Evolutionary conservation across 1,139 yeast species (phyloP).

Genomic region (Yamadazyma mexicana): DNA sequence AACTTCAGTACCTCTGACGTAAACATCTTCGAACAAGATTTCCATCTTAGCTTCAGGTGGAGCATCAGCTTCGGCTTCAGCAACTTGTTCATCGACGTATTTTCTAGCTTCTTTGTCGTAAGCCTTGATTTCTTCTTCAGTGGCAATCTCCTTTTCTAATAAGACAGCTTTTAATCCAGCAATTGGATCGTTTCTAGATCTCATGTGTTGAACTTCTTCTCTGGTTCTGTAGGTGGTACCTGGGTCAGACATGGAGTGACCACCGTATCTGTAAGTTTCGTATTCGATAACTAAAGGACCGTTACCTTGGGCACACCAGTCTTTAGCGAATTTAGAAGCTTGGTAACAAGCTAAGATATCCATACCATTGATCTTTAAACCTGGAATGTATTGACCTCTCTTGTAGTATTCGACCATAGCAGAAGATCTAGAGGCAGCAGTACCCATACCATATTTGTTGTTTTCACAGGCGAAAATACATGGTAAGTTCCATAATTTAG

Average conservation of each 20-base stretch:
- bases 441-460: constrained; percentile 99
- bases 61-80: constrained; percentile 89
- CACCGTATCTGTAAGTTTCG: constrained; percentile 99
- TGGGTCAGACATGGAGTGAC: constrained; percentile 99
- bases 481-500: constrained; percentile 97
- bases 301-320: constrained; percentile 90
- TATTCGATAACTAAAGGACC: constrained; percentile 96
- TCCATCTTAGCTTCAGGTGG: constrained; percentile 96
- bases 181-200: constrained; percentile 97
- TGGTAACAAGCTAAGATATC: constrained; percentile 93
- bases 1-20: constrained; percentile 91
- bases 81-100: constrained; percentile 91
- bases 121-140: constrained; percentile 91
- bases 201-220: constrained; percentile 99
- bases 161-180: constrained; percentile 90
- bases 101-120: constrained; percentile 96
- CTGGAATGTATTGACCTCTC: constrained; percentile 99
- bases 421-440: constrained; percentile 93
- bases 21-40: constrained; percentile 93
- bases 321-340: constrained; percentile 96
- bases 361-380: constrained; percentile 98
- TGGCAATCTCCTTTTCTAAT: constrained; percentile 78
- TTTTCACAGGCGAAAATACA: constrained; percentile 95
- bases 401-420: constrained; percentile 96
- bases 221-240: constrained; percentile 99